Conservation (phyloP, 2,329 filamentous ascomycete genomes). For the Furcasterigmium furcatum region DNA sequence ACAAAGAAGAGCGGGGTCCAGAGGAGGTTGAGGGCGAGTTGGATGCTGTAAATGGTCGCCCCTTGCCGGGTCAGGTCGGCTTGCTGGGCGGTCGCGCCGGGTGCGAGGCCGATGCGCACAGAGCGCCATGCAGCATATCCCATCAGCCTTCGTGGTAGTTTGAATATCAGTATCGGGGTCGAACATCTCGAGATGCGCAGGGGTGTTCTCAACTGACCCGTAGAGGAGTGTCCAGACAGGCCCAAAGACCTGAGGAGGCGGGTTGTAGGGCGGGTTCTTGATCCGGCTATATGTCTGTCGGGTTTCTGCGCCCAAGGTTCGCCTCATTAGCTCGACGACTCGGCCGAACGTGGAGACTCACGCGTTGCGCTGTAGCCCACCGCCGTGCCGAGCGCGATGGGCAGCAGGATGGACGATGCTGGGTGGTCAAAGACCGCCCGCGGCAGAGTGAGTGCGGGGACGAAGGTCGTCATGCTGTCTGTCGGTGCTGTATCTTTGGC, state of each 20-base stretch:
- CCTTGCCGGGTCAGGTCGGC: constrained; percentile 60
- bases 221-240: constrained; percentile 67
- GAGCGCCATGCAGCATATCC: constrained; percentile 85
- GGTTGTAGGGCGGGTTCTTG: constrained; percentile 63
- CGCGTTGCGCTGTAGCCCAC: constrained; percentile 67
- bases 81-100: constrained; percentile 49
- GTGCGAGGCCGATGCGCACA: constrained; percentile 58
- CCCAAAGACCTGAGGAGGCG: constrained; percentile 59
- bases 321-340: neutral
- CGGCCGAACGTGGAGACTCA: constrained; percentile 37
- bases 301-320: constrained; percentile 34
- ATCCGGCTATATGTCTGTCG: constrained; percentile 61
- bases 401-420: constrained; percentile 71
- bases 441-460: constrained; percentile 76
- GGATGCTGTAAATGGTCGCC: constrained; percentile 79
- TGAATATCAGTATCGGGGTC: neutral
- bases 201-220: constrained; percentile 29
- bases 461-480: constrained; percentile 70
- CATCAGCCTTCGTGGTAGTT: constrained; percentile 62
- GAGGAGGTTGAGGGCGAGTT: constrained; percentile 78
- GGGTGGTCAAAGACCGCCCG: constrained; percentile 67
- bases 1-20: constrained; percentile 96
- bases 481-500: too few relatives aligned
- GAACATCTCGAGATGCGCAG: neutral
- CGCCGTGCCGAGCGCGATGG: constrained; percentile 68